Base-by-base conservation (phyloP, 192 early-diverging fungal genomes). In the Podila minutissima region DNA sequence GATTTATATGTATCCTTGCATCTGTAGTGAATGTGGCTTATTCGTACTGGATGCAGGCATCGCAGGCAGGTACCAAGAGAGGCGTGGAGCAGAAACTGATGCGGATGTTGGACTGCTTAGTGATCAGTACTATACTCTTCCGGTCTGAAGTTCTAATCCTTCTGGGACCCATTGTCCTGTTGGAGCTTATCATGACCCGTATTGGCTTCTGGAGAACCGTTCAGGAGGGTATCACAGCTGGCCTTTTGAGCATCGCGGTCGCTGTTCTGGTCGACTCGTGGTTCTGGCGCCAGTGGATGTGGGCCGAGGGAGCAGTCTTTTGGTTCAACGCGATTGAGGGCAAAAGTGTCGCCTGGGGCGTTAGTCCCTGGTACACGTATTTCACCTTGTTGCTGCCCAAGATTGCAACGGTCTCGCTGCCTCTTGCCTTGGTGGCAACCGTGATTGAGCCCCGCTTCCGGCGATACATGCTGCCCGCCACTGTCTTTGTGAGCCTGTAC, bases 251-350 rank as follows among this genome's bases (percentile, higher is more conserved):
- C 35, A 58, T 88, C 8, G 59, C 64, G 38, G 41, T 81, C 15
- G 67, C 93, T 13, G 67, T 92, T 35, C 62, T 66, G 8, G 70
- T 95, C 22, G 95, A 96, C 83, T 91, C 93, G 17, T 91, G 87
- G 62, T 93, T 96, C 75, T 96, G 95, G 95, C 68, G 86, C n/a
- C 55, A 69, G 22, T 84, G 65, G 49, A 68, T 91, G 29, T 95
- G 93, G 94, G 93, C 95, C 5, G 94, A 96, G 70, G 84, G 86
- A 17, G 71, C 74, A 0, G 93, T 94, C 0, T 94, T 95, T 69
- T 85, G 82, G 60, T 96, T 94, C 82, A 96, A 96, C 75, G 89
- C 85, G 3, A 69, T 95, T 24, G 71, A 93, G 26, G 88, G 91
- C 66, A 89, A 89, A 62, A 86, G 84, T 38, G 74, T 84, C 2